A percentile compares a stretch with the other conserved stretches of the same genome.
phyloP scores from a whole-genome alignment of 2,329 filamentous ascomycete species.

The Ophiostoma himal-ulmi region DNA sequence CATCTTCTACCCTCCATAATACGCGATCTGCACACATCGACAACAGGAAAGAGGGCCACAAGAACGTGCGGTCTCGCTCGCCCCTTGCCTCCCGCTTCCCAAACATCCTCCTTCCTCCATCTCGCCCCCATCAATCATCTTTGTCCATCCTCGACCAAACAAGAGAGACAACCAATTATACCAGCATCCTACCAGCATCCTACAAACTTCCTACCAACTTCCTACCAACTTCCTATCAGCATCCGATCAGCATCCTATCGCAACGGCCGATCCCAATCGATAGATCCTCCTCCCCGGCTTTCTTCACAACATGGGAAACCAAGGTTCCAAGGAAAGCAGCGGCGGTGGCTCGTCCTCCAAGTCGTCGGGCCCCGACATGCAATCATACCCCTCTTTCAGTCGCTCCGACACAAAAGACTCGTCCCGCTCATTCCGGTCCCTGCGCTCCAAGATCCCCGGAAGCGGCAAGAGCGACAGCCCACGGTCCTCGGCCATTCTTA shows the following conservation, averaged over 20 bases:
- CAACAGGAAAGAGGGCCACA: constrained; percentile 18
- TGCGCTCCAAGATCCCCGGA: constrained; percentile 85
- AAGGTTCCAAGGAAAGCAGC: constrained; percentile 54
- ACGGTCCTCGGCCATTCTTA: constrained; percentile 64
- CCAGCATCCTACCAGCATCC: background rate
- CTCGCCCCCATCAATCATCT: background rate
- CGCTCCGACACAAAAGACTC: constrained; percentile 92
- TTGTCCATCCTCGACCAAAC: background rate
- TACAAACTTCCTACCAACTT: too few relatives aligned
- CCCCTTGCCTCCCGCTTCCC: constrained; percentile 12
- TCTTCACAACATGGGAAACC: constrained; percentile 61
- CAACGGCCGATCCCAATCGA: background rate
- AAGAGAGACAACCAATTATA: background rate
- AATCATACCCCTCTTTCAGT: constrained; percentile 86
- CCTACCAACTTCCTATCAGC: background rate
- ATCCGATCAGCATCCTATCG: background rate
- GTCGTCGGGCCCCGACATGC: constrained; percentile 54
- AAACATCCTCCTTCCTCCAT: background rate
- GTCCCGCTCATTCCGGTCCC: constrained; percentile 73
- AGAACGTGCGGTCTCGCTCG: constrained; percentile 20
- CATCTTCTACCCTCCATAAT: constrained; percentile 50
- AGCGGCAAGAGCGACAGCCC: constrained; percentile 71
- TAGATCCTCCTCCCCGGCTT: constrained; percentile 8
- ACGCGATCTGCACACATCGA: constrained; percentile 24
- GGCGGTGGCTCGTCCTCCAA: constrained; percentile 47